Evolutionary conservation across 2,329 filamentous ascomycete species (phyloP), one percentile per base, ranked within the genome.

Genomic region (Colletotrichum spinosum): DNA sequence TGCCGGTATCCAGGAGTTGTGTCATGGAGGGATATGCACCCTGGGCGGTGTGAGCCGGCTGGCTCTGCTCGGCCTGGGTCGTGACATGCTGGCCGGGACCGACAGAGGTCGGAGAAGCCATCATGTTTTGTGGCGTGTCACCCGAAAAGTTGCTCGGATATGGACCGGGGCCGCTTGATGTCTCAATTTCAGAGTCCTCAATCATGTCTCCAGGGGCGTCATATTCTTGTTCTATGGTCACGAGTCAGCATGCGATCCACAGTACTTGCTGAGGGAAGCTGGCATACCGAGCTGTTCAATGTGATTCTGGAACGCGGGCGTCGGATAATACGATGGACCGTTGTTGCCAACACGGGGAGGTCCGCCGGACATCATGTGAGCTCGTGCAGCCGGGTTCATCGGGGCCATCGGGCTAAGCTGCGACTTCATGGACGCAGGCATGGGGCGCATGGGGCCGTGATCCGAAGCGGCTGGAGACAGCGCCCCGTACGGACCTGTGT

Each of bases 201-300:
- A 97, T 89, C 85, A 97, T 92, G 73, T 95, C 93, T 77, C 88
- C 88, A 80, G 93, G 92, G 60, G 93, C 91, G 77, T 97, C 94
- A 81, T 97, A 98, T 83, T 98, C 95, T 86, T 97, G 94, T 83
- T 98, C 95, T 97, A 83, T 84, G 85, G 74, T 82, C 80, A 88
- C 78, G 80, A 84, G 86, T 92, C 83, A 90, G 85, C 82, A 84
- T 89, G 88, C 85, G 84, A 89, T 84, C 84, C 51, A 86, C 85
- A 88, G 77, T 82, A 84, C 84, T 74, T 72, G 73, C 80, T 72
- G 76, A 76, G 25, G 25, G 8, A 73, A 84, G 86, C 78, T 75
- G 86, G 84, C 94, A 92, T 93, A 92, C 95, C 95, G 78, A 98
- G 88, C 84, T 97, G 93, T 79, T 97, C 92, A 79, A 97, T 94